Evolutionary conservation across 2,329 filamentous ascomycete genomes (phyloP).

Genomic region (Monosporascus sp.): DNA sequence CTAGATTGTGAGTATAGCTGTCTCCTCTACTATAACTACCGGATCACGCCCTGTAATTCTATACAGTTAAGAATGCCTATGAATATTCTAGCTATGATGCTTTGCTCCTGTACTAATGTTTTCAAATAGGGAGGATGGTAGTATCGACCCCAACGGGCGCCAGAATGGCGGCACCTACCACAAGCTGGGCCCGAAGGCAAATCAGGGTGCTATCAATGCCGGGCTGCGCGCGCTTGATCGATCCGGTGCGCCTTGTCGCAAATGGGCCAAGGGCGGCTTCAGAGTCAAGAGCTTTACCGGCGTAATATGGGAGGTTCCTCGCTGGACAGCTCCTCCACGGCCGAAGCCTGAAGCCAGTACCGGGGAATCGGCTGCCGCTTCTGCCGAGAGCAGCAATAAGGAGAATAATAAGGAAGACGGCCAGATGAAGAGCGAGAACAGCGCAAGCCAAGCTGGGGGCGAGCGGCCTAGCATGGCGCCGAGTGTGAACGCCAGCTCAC

Average conservation of each 20-base stretch:
- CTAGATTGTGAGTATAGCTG: conserved; percentile 68
- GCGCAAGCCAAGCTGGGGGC: conserved; percentile 35
- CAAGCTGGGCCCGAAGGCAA: conserved; percentile 93
- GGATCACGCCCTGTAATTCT: too few relatives aligned
- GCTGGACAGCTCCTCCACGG: conserved; percentile 74
- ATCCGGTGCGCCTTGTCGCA: conserved; percentile 84
- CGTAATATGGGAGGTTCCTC: conserved; percentile 71
- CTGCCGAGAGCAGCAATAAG: conserved; percentile 53
- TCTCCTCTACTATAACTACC: not conserved
- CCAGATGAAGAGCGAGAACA: conserved; percentile 42
- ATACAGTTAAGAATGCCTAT: not conserved
- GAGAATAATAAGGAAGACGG: conserved; percentile 62
- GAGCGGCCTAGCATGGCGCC: conserved; percentile 48
- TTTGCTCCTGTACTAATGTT: conserved; percentile 24
- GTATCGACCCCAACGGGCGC: conserved; percentile 51
- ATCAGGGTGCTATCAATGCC: conserved; percentile 95
- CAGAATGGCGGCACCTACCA: conserved; percentile 51
- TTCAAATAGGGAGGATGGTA: conserved; percentile 53
- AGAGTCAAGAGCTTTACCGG: conserved; percentile 90
- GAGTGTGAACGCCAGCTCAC: conserved; percentile 48
- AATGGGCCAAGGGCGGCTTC: conserved; percentile 81
- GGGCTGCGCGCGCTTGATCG: conserved; percentile 90
- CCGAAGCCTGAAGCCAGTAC: conserved; percentile 39
- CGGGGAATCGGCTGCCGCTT: conserved; percentile 37
- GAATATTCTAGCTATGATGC: conserved; percentile 7